These are phyloP conservation scores for Lasiodiplodia theobromae DNA, from an alignment of 2,329 filamentous ascomycete genomes.

Conservation along the genomic window DNA sequence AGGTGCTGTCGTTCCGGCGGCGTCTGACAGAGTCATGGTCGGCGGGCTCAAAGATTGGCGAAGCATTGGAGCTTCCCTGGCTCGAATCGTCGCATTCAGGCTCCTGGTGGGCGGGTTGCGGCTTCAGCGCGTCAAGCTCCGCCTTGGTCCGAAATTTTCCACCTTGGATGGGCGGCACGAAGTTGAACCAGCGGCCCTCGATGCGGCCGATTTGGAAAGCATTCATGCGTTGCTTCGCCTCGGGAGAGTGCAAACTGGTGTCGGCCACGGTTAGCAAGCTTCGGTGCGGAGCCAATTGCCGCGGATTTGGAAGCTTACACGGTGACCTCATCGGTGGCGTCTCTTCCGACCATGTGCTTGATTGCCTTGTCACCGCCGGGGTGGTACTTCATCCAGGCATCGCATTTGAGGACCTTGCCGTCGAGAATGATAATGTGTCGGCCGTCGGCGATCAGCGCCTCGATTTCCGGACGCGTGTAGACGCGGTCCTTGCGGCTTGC, in stretches of 20 bases:
- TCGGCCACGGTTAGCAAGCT: constrained; percentile 29
- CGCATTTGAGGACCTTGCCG: constrained; percentile 81
- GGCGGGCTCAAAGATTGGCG: constrained; percentile 65
- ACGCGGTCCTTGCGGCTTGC: constrained; percentile 55
- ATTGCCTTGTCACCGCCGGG: constrained; percentile 93
- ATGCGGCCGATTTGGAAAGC: constrained; percentile 84
- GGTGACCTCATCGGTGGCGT: constrained; percentile 93
- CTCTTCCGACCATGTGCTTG: constrained; percentile 88
- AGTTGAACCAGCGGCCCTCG: constrained; percentile 84
- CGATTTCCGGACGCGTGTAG: constrained; percentile 71
- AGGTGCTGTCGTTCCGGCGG: constrained; percentile 44
- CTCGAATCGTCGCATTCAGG: constrained; percentile 47
- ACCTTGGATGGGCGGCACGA: constrained; percentile 89
- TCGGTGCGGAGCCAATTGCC: background rate
- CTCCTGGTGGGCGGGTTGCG: constrained; percentile 17
- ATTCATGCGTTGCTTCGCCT: constrained; percentile 78
- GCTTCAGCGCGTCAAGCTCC: constrained; percentile 38
- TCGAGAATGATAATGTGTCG: constrained; percentile 82
- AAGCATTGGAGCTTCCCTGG: constrained; percentile 60
- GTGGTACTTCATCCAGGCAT: constrained; percentile 87
- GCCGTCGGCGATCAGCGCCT: constrained; percentile 83
- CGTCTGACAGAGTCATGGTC: constrained; percentile 45
- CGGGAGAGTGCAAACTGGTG: constrained; percentile 77
- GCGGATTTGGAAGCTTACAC: constrained; percentile 65
- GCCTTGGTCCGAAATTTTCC: constrained; percentile 72